These are phyloP conservation scores for Umbelopsis ramanniana DNA, from an alignment of 192 early-diverging fungal species.

Conservation along the genomic window DNA sequence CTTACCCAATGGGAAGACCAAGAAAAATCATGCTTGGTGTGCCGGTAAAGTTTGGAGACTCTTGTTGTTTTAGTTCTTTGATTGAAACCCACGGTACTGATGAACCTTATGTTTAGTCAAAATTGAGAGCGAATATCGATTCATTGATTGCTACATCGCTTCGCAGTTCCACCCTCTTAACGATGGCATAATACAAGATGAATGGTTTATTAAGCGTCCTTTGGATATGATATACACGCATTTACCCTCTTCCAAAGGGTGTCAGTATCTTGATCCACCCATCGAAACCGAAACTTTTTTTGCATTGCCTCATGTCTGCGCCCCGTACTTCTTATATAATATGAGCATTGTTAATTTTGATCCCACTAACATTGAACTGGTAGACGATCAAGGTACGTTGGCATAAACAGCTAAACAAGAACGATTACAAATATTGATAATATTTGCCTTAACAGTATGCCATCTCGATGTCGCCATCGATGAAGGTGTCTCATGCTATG, in stretches of 20 bases:
- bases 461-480: conserved; percentile 22
- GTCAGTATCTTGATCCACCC: conserved; percentile 47
- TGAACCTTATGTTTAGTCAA: conserved; percentile 31
- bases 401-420: too few relatives aligned
- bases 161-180: conserved; percentile 49
- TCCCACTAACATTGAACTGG: conserved; percentile 22
- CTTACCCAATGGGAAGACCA: conserved; percentile 20
- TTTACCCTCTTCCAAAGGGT: conserved; percentile 5
- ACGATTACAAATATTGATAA: neutral
- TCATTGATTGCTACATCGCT: conserved; percentile 59
- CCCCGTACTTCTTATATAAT: conserved; percentile 45
- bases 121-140: conserved; percentile 55
- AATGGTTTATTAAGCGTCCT: conserved; percentile 37
- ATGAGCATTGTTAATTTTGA: conserved; percentile 43
- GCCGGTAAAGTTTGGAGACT: conserved; percentile 15
- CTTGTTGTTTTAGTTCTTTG: too few relatives aligned
- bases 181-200: conserved; percentile 20
- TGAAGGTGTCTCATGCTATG: conserved; percentile 10
- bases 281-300: conserved; percentile 44
- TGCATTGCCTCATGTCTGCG: conserved; percentile 47
- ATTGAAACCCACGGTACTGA: too few relatives aligned
- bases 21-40: conserved; percentile 45
- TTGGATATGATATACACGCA: conserved; percentile 36
- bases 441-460: neutral
- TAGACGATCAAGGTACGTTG: conserved; percentile 32